Conservation (phyloP, 2,329 filamentous ascomycete species). For the Ophiosphaerella korrae region DNA sequence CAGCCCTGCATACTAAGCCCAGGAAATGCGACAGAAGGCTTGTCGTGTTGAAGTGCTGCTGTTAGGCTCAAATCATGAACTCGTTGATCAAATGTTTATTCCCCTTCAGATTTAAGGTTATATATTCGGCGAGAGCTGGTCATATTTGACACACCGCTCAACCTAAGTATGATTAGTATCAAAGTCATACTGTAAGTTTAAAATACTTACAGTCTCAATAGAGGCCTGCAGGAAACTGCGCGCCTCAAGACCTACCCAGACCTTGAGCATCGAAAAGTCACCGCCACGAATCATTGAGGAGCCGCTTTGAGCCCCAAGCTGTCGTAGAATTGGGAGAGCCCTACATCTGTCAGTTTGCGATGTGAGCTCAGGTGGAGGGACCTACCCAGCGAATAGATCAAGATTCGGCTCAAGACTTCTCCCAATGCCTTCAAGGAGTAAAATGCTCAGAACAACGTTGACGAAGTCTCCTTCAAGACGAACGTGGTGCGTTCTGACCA, state of each 20-base stretch:
- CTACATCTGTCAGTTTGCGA: constrained; percentile 52
- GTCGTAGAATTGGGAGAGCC: constrained; percentile 85
- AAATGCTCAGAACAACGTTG: constrained; percentile 94
- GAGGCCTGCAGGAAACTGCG: constrained; percentile 88
- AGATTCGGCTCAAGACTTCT: constrained; percentile 82
- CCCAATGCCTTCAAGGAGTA: constrained; percentile 92
- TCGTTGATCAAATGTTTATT: too few relatives aligned
- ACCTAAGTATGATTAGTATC: constrained; percentile 57
- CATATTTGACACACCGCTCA: constrained; percentile 88
- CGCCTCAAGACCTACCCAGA: constrained; percentile 91
- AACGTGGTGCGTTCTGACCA: constrained; percentile 93
- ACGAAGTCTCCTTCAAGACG: constrained; percentile 96
- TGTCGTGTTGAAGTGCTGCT: too few relatives aligned
- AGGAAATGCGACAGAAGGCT: too few relatives aligned
- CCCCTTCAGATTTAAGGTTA: constrained; percentile 44
- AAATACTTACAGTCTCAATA: constrained; percentile 74
- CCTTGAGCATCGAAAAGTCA: constrained; percentile 73
- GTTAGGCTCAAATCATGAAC: too few relatives aligned
- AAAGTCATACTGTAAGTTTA: not conserved
- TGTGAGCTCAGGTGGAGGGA: constrained; percentile 5
- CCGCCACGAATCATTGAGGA: constrained; percentile 57
- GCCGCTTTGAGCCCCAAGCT: constrained; percentile 80
- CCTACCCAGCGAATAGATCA: constrained; percentile 78
- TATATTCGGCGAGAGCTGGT: constrained; percentile 85
- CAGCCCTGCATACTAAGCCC: too few relatives aligned